These are phyloP conservation scores for Sanguinoderma infundibulare DNA, from an alignment of 1,284 basidiomycete genomes.

Conservation along the genomic window DNA sequence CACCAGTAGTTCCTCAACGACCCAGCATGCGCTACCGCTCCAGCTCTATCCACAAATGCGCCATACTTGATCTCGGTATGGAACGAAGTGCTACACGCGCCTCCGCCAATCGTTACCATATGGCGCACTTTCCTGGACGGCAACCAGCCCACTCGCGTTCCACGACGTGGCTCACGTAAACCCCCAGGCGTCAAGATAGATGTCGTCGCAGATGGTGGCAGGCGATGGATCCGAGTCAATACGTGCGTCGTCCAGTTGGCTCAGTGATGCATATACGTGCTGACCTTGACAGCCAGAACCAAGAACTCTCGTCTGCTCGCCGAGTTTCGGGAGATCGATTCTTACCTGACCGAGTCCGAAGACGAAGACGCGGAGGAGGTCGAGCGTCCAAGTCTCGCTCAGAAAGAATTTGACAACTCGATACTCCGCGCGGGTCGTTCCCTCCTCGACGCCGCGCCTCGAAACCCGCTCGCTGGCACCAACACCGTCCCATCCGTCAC, in stretches of 20 bases:
- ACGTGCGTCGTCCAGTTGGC: conserved; percentile 59
- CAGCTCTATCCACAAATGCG: conserved; percentile 70
- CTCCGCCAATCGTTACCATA: conserved; percentile 59
- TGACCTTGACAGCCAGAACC: conserved; percentile 47
- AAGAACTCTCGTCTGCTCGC: conserved; percentile 77
- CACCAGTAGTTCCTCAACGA: conserved; percentile 65
- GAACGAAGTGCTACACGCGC: conserved; percentile 71
- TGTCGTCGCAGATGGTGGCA: conserved; percentile 75
- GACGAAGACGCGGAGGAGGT: conserved; percentile 48
- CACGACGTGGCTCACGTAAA: conserved; percentile 34
- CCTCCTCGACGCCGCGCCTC: conserved; percentile 62
- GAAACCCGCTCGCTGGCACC: conserved; percentile 48
- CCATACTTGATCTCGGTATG: conserved; percentile 78
- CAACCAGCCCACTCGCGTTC: conserved; percentile 23
- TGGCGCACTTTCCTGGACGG: conserved; percentile 52
- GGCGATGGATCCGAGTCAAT: conserved; percentile 81
- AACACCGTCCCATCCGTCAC: conserved; percentile 46
- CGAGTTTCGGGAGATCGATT: conserved; percentile 83
- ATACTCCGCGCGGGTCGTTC: conserved; percentile 64
- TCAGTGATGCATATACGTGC: neutral
- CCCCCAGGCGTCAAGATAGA: conserved; percentile 73
- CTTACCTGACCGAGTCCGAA: conserved; percentile 74
- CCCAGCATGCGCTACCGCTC: conserved; percentile 44
- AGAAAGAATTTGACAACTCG: conserved; percentile 72
- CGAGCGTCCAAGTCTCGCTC: conserved; percentile 43